These are phyloP conservation scores for Solanum chiquidenum DNA, from an alignment of 257 asterid species.

Conservation along the genomic window DNA sequence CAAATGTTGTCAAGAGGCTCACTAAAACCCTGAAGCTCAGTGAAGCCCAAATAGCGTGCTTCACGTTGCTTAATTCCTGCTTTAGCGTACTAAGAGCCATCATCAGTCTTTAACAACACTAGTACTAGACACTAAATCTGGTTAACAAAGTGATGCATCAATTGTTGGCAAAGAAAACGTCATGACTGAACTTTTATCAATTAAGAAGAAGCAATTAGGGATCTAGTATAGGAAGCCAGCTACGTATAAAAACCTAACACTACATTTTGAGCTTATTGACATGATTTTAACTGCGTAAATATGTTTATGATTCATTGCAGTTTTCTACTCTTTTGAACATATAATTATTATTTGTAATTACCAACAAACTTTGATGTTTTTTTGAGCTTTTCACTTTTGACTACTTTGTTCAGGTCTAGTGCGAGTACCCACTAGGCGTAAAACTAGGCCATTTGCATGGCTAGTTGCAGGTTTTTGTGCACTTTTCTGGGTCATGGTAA, in stretches of 20 bases:
- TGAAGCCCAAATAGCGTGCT: background rate
- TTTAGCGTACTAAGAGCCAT: background rate
- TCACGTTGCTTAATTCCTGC: background rate
- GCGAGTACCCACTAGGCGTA: slow-evolving; percentile 3
- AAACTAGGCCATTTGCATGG: slow-evolving; percentile 66
- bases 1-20: background rate
- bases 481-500: slow-evolving; percentile 74
- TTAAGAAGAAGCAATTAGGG: background rate
- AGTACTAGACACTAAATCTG: background rate
- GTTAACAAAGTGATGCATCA: background rate
- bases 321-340: background rate
- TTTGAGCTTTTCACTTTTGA: background rate
- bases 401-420: background rate
- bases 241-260: background rate
- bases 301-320: background rate
- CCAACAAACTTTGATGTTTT: background rate
- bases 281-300: background rate
- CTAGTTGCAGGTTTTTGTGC: slow-evolving; percentile 62
- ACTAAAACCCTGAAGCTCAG: background rate
- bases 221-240: background rate
- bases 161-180: background rate
- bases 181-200: background rate
- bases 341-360: background rate
- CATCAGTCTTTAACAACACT: background rate
- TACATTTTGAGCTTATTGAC: background rate